phyloP scores from a whole-genome alignment of 306 rosid species.

The Citrullus amarus region DNA sequence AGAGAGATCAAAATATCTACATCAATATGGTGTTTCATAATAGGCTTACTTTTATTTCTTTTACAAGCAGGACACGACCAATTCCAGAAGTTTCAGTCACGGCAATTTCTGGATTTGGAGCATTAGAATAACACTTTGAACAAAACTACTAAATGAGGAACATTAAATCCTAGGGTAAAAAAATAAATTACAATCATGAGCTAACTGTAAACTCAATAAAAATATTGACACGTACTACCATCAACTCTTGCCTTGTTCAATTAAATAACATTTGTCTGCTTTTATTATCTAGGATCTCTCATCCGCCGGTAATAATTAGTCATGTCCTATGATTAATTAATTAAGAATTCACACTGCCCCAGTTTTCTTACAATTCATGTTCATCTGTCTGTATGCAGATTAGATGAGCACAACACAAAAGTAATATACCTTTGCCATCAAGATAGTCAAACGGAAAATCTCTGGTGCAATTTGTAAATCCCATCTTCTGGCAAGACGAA shows the following conservation, averaged over 20 bases:
- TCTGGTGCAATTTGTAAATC: conserved; percentile 70
- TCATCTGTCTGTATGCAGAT: not conserved
- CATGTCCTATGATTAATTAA: not conserved
- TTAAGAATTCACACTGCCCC: not conserved
- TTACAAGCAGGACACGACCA: not conserved
- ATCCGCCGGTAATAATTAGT: not conserved
- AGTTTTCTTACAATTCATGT: not conserved
- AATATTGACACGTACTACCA: not conserved
- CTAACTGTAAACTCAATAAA: not conserved
- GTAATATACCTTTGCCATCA: conserved; percentile 50
- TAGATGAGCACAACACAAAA: conserved; percentile 8
- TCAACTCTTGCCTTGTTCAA: not conserved
- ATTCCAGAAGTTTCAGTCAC: not conserved
- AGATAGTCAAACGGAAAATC: conserved; percentile 38
- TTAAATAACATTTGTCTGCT: not conserved
- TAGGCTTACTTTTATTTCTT: not conserved
- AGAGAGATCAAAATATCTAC: too few relatives aligned
- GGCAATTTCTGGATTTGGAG: not conserved
- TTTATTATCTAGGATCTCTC: not conserved
- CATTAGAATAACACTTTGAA: not conserved
- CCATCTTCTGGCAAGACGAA: conserved; percentile 72
- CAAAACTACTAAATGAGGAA: not conserved
- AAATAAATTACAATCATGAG: not conserved
- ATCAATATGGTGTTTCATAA: not conserved
- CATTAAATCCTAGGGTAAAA: not conserved